Conservation (phyloP, 2,329 filamentous ascomycete genomes). For the Colletotrichum tabaci region DNA sequence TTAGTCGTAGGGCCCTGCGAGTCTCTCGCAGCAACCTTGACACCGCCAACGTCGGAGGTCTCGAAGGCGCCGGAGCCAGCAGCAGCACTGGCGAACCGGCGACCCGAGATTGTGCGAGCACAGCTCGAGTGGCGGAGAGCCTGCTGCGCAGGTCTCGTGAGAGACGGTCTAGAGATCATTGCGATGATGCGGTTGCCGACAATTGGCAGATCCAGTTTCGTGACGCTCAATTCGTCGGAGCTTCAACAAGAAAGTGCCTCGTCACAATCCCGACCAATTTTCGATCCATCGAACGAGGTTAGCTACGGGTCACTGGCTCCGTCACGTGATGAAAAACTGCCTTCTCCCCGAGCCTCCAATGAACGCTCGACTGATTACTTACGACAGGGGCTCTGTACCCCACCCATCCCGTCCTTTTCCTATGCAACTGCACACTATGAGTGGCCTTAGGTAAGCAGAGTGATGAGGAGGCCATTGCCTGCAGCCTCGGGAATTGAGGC, state of each 20-base stretch:
- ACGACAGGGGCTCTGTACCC: conserved; percentile 8
- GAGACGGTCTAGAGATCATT: conserved; percentile 75
- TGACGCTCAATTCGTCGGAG: conserved; percentile 44
- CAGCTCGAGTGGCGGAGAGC: conserved; percentile 71
- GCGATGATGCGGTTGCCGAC: conserved; percentile 70
- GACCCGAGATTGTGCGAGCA: conserved; percentile 66
- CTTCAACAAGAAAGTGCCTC: conserved; percentile 45
- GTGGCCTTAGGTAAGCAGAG: conserved; percentile 25
- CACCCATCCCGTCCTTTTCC: conserved; percentile 9
- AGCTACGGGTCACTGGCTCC: conserved; percentile 39
- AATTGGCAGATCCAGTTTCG: conserved; percentile 60
- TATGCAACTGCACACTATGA: neutral
- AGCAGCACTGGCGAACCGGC: conserved; percentile 72
- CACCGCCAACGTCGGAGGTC: conserved; percentile 85
- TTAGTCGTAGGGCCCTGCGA: conserved; percentile 90
- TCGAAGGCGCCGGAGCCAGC: conserved; percentile 85
- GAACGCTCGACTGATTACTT: conserved; percentile 39
- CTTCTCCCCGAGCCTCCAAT: conserved; percentile 33
- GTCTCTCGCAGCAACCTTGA: conserved; percentile 95
- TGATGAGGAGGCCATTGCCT: conserved; percentile 12
- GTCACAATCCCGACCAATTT: conserved; percentile 44
- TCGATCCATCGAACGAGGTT: conserved; percentile 43
- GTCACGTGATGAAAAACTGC: conserved; percentile 31
- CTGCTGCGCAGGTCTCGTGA: conserved; percentile 72
- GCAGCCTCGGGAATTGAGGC: neutral